These are phyloP conservation scores for Cryptococcus sp. DNA, from an alignment of 1,284 basidiomycete genomes.

Conservation along the genomic window DNA sequence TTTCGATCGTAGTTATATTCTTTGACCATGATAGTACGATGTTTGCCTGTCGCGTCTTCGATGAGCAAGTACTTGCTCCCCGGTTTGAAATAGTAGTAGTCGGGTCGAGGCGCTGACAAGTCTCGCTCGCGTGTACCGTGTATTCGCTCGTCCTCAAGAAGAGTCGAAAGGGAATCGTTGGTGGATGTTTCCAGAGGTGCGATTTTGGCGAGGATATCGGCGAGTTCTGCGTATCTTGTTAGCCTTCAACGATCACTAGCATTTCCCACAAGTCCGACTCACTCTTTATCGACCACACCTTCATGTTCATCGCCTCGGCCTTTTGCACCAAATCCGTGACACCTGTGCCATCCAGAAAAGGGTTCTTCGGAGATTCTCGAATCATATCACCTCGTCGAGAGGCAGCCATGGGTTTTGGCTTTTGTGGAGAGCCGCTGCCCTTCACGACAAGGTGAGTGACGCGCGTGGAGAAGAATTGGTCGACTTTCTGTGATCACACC, in stretches of 20 bases:
- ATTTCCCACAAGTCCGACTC: conserved; percentile 53
- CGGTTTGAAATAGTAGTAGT: conserved; percentile 85
- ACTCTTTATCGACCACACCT: conserved; percentile 83
- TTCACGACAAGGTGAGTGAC: conserved; percentile 77
- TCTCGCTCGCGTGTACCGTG: conserved; percentile 90
- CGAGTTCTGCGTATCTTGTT: conserved; percentile 27
- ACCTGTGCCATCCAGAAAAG: conserved; percentile 52
- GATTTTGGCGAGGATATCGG: conserved; percentile 45
- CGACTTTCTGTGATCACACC: conserved; percentile 61
- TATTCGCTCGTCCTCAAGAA: conserved; percentile 84
- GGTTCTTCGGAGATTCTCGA: conserved; percentile 36
- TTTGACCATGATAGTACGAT: conserved; percentile 59
- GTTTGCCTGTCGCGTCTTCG: conserved; percentile 81
- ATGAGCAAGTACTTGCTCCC: conserved; percentile 80
- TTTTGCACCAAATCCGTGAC: conserved; percentile 67
- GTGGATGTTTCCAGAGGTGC: conserved; percentile 54
- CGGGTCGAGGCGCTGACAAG: conserved; percentile 78
- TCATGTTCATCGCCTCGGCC: conserved; percentile 76
- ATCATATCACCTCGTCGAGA: conserved; percentile 21
- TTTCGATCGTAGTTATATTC: conserved; percentile 56
- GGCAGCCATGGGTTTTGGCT: conserved; percentile 50
- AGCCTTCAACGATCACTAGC: no score
- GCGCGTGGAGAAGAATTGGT: conserved; percentile 81
- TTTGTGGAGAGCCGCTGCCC: conserved; percentile 50
- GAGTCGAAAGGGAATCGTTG: conserved; percentile 55